Evolutionary conservation across 371 early-diverging fungal species (phyloP), one percentile per base, ranked within the genome.

Genomic region (Syncephalastrum sp.): DNA sequence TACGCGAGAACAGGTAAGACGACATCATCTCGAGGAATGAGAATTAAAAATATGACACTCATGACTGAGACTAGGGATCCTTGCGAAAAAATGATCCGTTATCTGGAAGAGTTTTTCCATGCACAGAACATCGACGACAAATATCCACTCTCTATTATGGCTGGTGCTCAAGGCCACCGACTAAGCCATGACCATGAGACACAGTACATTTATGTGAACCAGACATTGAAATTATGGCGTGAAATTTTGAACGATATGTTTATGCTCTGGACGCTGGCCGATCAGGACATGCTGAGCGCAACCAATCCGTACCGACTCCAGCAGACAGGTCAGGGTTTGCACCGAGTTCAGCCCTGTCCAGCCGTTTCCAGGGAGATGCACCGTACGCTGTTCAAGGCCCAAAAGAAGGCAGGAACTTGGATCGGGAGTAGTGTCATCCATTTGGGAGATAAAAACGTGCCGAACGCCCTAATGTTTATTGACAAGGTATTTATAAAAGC

Each of bases 201-300:
- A 41, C 98, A 98, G 70, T 98, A 89, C 72, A 82, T 85, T 63
- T 98, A 96, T 72, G 98, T 97, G 47, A 80, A 88, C 50, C 98
- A 98, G 74, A 92, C 96, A 13, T 79, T 98, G 38, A 84, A 91
- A 4, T 78, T 98, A 19, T 98, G 98, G 97, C 82, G 94, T 8
- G 97, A 96, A 65, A 90, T 98, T 55, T 74, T 91, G 24, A 89
- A 97, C 74, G 96, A 97, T 55, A 95, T 97, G 95, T 98, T 94
- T 66, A 90, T 83, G 83, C 87, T 98, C 27, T 98, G 98, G 98
- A 82, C 75, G 44, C 65, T 94, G 24, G 88, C 98, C 12, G 98
- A 98, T 70, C 57, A 78, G 47, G 98, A 98, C 65, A 75, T 98
- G 77, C 70, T 98, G 47, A 64, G 70, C 7, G 65, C 80, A 15